Conservation (phyloP, 192 early-diverging fungal genomes). For the Entomortierella parvispora region DNA sequence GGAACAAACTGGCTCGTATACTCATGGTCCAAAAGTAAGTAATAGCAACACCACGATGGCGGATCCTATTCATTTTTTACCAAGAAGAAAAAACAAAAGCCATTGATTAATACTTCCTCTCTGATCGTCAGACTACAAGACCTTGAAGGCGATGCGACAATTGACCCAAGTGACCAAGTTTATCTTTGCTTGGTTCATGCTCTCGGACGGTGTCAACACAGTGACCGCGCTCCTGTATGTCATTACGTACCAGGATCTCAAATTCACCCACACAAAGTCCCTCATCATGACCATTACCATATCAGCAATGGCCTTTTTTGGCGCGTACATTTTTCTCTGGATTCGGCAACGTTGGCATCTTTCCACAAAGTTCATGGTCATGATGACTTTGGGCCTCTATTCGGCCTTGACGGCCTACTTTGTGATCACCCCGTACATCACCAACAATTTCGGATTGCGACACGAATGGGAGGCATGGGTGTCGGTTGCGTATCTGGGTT, state of each 20-base stretch:
- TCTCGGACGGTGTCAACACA: slow-evolving; percentile 68
- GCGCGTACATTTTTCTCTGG: slow-evolving; percentile 58
- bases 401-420: slow-evolving; percentile 60
- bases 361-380: slow-evolving; percentile 57
- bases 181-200: slow-evolving; percentile 74
- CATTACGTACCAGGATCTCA: slow-evolving; percentile 64
- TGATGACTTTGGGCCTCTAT: slow-evolving; percentile 53
- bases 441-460: slow-evolving; percentile 47
- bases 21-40: slow-evolving; percentile 52
- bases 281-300: slow-evolving; percentile 59
- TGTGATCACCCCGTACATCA: slow-evolving; percentile 56
- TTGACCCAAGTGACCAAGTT: slow-evolving; percentile 63
- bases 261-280: slow-evolving; percentile 56
- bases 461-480: slow-evolving; percentile 50
- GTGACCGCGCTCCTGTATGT: slow-evolving; percentile 63
- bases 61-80: neutral
- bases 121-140: slow-evolving; percentile 36
- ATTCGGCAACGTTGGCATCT: slow-evolving; percentile 56
- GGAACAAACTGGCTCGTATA: slow-evolving; percentile 53
- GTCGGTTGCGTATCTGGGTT: slow-evolving; percentile 50
- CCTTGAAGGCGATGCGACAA: slow-evolving; percentile 52
- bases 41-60: neutral
- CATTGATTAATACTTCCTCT: neutral
- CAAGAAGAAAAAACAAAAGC: neutral
- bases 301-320: slow-evolving; percentile 57